phyloP scores from a whole-genome alignment of 2,329 filamentous ascomycete genomes.

The Aspergillus sp. region DNA sequence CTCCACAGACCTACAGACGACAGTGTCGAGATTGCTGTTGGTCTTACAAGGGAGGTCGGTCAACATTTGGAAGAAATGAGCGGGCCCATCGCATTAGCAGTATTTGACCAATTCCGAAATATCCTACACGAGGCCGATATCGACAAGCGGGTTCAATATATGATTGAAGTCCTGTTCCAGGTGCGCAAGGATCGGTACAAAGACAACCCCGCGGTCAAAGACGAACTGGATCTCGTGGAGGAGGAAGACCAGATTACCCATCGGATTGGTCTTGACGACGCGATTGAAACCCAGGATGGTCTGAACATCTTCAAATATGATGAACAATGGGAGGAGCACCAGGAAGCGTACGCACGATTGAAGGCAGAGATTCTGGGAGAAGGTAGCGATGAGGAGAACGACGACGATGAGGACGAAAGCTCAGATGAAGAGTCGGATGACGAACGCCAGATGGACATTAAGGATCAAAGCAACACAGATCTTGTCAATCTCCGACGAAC shows the following conservation, averaged over 20 bases:
- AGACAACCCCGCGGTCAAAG: slow-evolving; percentile 80
- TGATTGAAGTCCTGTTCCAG: slow-evolving; percentile 97
- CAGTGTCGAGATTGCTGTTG: slow-evolving; percentile 94
- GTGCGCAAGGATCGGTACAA: slow-evolving; percentile 95
- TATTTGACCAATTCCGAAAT: slow-evolving; percentile 92
- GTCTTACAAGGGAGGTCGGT: slow-evolving; percentile 84
- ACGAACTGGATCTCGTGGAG: slow-evolving; percentile 90
- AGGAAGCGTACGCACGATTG: slow-evolving; percentile 79
- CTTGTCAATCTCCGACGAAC: slow-evolving; percentile 86
- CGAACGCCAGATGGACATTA: slow-evolving; percentile 83
- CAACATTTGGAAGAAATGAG: slow-evolving; percentile 96
- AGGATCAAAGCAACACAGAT: slow-evolving; percentile 94
- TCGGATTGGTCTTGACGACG: slow-evolving; percentile 69
- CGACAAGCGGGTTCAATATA: slow-evolving; percentile 97
- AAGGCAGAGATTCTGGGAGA: slow-evolving; percentile 93
- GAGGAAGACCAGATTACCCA: slow-evolving; percentile 98
- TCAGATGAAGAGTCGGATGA: slow-evolving; percentile 67
- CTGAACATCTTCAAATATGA: slow-evolving; percentile 97
- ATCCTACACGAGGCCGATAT: slow-evolving; percentile 96
- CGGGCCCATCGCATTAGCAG: slow-evolving; percentile 71
- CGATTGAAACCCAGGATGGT: slow-evolving; percentile 74
- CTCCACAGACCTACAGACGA: slow-evolving; percentile 95
- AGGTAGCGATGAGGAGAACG: slow-evolving; percentile 72
- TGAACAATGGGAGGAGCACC: slow-evolving; percentile 78
- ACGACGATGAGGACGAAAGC: slow-evolving; percentile 51